A percentile compares a stretch with the other conserved stretches of the same genome.
These are phyloP conservation scores for Lonicera japonica DNA, from an alignment of 129 eudicot species.

Conservation along the genomic window DNA sequence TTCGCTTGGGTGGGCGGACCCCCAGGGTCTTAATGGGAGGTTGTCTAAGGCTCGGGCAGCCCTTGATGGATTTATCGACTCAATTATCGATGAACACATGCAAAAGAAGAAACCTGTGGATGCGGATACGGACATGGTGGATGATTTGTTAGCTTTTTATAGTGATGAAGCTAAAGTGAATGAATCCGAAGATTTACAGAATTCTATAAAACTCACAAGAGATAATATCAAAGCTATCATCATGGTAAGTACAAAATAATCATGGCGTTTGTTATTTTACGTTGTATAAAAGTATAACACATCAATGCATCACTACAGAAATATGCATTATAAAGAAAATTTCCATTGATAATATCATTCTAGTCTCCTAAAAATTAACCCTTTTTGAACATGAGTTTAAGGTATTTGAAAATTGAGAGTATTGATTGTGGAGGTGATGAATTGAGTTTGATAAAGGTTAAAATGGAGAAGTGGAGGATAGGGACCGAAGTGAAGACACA, in stretches of 20 bases:
- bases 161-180: conserved; percentile 38
- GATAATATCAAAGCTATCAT: conserved; percentile 83
- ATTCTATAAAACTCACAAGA: conserved; percentile 51
- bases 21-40: conserved; percentile 55
- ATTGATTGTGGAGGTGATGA: too few relatives aligned
- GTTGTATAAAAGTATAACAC: too few relatives aligned
- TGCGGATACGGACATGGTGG: conserved; percentile 63
- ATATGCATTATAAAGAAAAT: too few relatives aligned
- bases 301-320: too few relatives aligned
- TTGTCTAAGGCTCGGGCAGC: conserved; percentile 53
- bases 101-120: conserved; percentile 20
- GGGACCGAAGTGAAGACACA: too few relatives aligned
- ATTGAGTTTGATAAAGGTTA: too few relatives aligned
- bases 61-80: conserved; percentile 74
- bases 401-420: too few relatives aligned
- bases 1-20: conserved; percentile 53
- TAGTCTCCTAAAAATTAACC: too few relatives aligned
- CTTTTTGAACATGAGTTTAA: too few relatives aligned
- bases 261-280: too few relatives aligned
- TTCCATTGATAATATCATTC: too few relatives aligned
- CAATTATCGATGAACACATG: conserved; percentile 69
- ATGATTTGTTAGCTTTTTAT: conserved; percentile 69
- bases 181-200: conserved; percentile 69
- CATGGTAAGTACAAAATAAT: conserved; percentile 53
- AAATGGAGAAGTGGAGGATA: too few relatives aligned